Base-by-base conservation (phyloP, 768 basidiomycete genomes). In the Aureoboletus auriporus region DNA sequence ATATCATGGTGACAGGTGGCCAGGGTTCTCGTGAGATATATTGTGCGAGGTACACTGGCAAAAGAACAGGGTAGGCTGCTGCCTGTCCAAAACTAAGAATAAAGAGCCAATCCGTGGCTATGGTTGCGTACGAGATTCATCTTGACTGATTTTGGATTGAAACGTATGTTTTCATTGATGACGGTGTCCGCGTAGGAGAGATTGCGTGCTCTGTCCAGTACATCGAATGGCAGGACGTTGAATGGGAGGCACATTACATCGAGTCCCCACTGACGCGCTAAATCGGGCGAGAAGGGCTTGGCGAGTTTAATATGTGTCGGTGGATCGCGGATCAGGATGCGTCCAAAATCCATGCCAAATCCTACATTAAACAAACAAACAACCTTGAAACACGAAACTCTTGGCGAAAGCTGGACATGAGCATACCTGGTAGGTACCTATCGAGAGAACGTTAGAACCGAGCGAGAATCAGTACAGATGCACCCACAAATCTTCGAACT, bases 11-110 rank as follows among this genome's bases (percentile, higher is more conserved):
- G 29, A 68, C 50, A 5, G 59, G 54, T 1, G 60, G 60, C 51
- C 62, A 66, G 26, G 58, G 62, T 12, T 58, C 47, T 6, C 49
- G 39, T 7, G 63, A 54, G 42, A 73, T 56, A 56, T 83, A 85
- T 54, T 75, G 75, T 16, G 71, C 73, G 9, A 85, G 66, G 63
- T 85, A 86, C 5, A 83, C 59, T 5, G 84, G 84, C n/a, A 86
- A 61, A 17, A 86, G 71, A 29, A 86, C 67, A 4, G 84, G 84
- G 53, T 79, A 82, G 33, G 76, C 80, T 20, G 82, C 75, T 16
- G 78, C 67, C 83, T 83, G 54, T 46, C 35, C 26, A 50, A 45
- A 44, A 31, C 37, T 57, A 29, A 47, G 47, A 41, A 44, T 41
- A 23, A 31, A 42, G 12, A 5, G 41, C 30, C 60, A 17, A 28